Evolutionary conservation across 2,329 filamentous ascomycete species (phyloP).

Genomic region (Venturia nashicola): DNA sequence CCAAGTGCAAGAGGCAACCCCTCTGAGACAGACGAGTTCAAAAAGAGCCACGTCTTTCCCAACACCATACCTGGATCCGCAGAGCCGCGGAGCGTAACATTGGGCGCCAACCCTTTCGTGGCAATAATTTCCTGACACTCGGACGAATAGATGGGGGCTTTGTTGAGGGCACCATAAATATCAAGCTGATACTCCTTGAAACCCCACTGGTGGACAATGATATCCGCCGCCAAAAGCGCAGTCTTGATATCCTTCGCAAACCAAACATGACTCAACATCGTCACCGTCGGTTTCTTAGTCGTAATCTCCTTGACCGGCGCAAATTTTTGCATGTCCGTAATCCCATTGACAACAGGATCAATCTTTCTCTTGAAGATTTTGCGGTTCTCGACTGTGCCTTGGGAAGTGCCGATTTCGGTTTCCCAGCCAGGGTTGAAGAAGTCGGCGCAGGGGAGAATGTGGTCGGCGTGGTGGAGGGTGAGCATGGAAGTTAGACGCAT

Average conservation of each 20-base stretch:
- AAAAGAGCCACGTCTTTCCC: conserved; percentile 30
- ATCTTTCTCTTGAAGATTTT: conserved; percentile 48
- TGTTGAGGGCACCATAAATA: conserved; percentile 52
- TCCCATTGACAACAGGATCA: conserved; percentile 53
- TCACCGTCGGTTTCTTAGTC: conserved; percentile 47
- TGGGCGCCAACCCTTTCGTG: conserved; percentile 38
- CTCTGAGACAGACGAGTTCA: conserved; percentile 45
- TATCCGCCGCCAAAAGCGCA: conserved; percentile 49
- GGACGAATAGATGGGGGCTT: conserved; percentile 47
- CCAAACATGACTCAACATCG: conserved; percentile 52
- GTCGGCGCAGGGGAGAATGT: conserved; percentile 44
- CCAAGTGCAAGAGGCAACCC: conserved; percentile 44
- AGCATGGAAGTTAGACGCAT: conserved; percentile 29
- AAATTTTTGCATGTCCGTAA: conserved; percentile 52
- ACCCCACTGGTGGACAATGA: conserved; percentile 55
- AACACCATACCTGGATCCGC: conserved; percentile 39
- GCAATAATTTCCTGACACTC: conserved; percentile 46
- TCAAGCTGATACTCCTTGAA: conserved; percentile 51
- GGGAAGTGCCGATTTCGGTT: conserved; percentile 46
- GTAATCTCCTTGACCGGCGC: conserved; percentile 47
- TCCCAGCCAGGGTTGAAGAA: conserved; percentile 56
- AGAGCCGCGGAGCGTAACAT: conserved; percentile 42
- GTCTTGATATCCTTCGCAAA: conserved; percentile 53
- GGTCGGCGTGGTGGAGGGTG: conserved; percentile 43
- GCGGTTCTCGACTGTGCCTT: conserved; percentile 43